These are phyloP conservation scores for Populus pruinosa DNA, from an alignment of 345 rosid species.

Conservation along the genomic window DNA sequence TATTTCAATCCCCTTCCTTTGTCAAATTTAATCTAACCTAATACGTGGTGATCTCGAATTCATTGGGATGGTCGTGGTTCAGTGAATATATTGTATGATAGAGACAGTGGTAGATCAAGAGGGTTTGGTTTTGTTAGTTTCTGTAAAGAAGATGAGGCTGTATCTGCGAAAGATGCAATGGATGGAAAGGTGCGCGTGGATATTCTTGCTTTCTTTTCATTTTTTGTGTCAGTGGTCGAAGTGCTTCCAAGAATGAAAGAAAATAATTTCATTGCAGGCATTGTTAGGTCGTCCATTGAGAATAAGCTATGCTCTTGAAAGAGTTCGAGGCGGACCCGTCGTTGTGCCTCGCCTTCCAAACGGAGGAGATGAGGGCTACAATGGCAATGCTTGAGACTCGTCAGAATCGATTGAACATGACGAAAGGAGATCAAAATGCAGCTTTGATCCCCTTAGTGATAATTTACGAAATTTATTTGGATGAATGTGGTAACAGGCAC, in stretches of 20 bases:
- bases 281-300: slow-evolving; percentile 77
- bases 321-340: slow-evolving; percentile 77
- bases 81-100: slow-evolving; percentile 76
- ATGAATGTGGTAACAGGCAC: too few relatives aligned
- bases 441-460: too few relatives aligned
- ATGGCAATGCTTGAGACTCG: slow-evolving; percentile 8
- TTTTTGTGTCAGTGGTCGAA: background rate
- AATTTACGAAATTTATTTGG: too few relatives aligned
- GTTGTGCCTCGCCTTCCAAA: slow-evolving; percentile 63
- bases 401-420: background rate
- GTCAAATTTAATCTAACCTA: background rate
- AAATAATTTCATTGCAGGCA: slow-evolving; percentile 45
- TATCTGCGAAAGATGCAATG: slow-evolving; percentile 78
- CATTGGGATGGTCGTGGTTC: slow-evolving; percentile 12
- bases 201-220: background rate
- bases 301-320: slow-evolving; percentile 65
- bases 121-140: slow-evolving; percentile 89
- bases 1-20: background rate
- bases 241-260: background rate
- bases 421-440: background rate
- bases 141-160: slow-evolving; percentile 50
- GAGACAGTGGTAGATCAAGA: slow-evolving; percentile 76
- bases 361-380: slow-evolving; percentile 1
- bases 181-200: slow-evolving; percentile 65
- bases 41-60: background rate